Conservation (phyloP, 768 basidiomycete genomes). For the Sarcomyxa edulis region DNA sequence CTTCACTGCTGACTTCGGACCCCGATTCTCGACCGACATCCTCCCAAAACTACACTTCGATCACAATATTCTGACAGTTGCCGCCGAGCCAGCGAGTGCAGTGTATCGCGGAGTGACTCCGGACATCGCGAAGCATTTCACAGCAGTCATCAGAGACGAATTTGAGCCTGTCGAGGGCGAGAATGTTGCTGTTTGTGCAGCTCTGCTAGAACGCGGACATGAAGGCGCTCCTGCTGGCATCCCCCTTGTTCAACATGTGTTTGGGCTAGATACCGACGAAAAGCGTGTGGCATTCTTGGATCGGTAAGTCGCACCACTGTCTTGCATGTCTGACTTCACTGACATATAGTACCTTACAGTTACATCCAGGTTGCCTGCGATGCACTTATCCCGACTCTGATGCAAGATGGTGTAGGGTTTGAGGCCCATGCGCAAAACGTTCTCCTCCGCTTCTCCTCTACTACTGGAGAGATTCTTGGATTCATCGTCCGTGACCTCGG, state of each 20-base stretch:
- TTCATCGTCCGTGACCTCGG: conserved; percentile 56
- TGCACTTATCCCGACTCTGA: conserved; percentile 45
- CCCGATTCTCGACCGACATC: conserved; percentile 46
- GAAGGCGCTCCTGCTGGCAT: conserved; percentile 30
- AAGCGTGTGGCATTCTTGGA: conserved; percentile 44
- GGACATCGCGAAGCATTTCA: conserved; percentile 47
- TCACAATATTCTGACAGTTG: conserved; percentile 34
- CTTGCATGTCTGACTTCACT: neutral
- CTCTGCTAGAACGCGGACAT: conserved; percentile 50
- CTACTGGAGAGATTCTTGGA: conserved; percentile 37
- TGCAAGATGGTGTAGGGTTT: conserved; percentile 53
- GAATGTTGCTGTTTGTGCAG: conserved; percentile 43
- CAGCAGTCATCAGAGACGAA: conserved; percentile 42
- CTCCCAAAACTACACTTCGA: conserved; percentile 44
- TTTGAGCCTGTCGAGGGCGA: conserved; percentile 34
- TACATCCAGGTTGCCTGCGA: conserved; percentile 47
- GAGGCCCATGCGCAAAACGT: conserved; percentile 61
- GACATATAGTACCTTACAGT: conserved; percentile 18
- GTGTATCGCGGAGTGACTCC: conserved; percentile 38
- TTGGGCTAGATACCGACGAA: conserved; percentile 38
- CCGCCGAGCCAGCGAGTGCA: conserved; percentile 45
- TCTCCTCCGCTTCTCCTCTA: conserved; percentile 38
- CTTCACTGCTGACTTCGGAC: conserved; percentile 51
- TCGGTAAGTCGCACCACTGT: conserved; percentile 24
- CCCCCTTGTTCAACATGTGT: conserved; percentile 41